Conservation (phyloP, 106 monocot genomes). For the Acorus calamus region DNA sequence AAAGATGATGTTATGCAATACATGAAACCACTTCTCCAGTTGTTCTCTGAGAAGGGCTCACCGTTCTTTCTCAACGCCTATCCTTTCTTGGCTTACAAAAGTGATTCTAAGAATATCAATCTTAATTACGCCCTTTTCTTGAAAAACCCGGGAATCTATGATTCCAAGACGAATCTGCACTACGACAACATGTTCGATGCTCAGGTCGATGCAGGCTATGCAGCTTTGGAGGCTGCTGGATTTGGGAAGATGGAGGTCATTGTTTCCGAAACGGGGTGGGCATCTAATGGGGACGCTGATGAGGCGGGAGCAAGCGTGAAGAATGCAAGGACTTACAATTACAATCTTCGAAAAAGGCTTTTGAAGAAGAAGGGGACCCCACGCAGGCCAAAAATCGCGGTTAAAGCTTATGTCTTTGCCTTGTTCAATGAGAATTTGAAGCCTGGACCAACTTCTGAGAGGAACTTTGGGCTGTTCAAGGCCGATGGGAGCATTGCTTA, state of each 20-base stretch:
- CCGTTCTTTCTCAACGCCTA: slow-evolving; percentile 64
- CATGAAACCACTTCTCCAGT: slow-evolving; percentile 45
- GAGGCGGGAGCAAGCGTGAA: slow-evolving; percentile 42
- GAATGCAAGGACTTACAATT: slow-evolving; percentile 52
- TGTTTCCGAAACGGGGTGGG: slow-evolving; percentile 70
- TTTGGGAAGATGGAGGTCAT: slow-evolving; percentile 20
- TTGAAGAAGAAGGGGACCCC: slow-evolving; percentile 52
- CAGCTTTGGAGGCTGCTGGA: slow-evolving; percentile 47
- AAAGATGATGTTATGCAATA: slow-evolving; percentile 23
- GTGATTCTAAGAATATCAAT: slow-evolving; percentile 22
- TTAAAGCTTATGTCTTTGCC: slow-evolving; percentile 53
- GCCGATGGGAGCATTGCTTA: slow-evolving; percentile 45
- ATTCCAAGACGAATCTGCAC: slow-evolving; percentile 37
- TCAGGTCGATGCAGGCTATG: slow-evolving; percentile 53
- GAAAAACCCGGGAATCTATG: slow-evolving; percentile 35
- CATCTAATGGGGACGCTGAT: slow-evolving; percentile 51
- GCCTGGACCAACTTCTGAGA: background rate
- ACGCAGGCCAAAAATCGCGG: slow-evolving; percentile 32
- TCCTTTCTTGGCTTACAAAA: slow-evolving; percentile 70
- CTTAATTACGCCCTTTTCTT: slow-evolving; percentile 48
- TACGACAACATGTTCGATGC: slow-evolving; percentile 76
- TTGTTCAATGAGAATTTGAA: slow-evolving; percentile 58
- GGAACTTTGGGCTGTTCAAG: slow-evolving; percentile 68
- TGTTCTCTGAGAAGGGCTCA: slow-evolving; percentile 33
- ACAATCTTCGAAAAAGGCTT: slow-evolving; percentile 47